Conservation (phyloP, 2,329 filamentous ascomycete species). For the Paraconiothyrium brasiliense region DNA sequence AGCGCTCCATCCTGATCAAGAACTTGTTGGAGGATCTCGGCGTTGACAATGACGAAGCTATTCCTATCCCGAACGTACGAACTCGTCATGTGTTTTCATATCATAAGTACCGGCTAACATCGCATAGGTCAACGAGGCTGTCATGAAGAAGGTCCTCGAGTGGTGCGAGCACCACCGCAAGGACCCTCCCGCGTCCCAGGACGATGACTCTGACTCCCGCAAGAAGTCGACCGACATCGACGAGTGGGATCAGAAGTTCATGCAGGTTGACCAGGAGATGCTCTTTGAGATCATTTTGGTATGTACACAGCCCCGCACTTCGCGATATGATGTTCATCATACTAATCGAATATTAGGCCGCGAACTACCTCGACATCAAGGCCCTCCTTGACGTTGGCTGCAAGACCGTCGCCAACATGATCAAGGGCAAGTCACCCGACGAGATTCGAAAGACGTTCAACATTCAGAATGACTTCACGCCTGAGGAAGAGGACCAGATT, state of each 20-base stretch:
- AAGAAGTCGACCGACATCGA: conserved; percentile 99
- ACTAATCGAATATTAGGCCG: conserved; percentile 67
- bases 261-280: conserved; percentile 99
- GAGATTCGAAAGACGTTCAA: conserved; percentile 99
- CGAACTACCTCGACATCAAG: conserved; percentile 99
- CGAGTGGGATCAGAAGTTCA: conserved; percentile 99
- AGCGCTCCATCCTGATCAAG: conserved; percentile 95
- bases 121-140: conserved; percentile 81
- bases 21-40: conserved; percentile 97
- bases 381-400: conserved; percentile 96
- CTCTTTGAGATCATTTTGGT: conserved; percentile 98
- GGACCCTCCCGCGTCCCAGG: conserved; percentile 81
- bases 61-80: conserved; percentile 82
- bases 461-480: conserved; percentile 99
- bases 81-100: background rate
- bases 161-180: conserved; percentile 97
- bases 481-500: conserved; percentile 97
- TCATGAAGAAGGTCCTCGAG: conserved; percentile 95
- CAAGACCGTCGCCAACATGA: conserved; percentile 99
- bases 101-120: conserved; percentile 35
- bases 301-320: conserved; percentile 48
- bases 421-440: conserved; percentile 99
- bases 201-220: conserved; percentile 91
- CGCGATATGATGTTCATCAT: background rate
- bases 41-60: conserved; percentile 69